phyloP scores from a whole-genome alignment of 2,329 filamentous ascomycete species.

The Penicillium fuscoglaucum region DNA sequence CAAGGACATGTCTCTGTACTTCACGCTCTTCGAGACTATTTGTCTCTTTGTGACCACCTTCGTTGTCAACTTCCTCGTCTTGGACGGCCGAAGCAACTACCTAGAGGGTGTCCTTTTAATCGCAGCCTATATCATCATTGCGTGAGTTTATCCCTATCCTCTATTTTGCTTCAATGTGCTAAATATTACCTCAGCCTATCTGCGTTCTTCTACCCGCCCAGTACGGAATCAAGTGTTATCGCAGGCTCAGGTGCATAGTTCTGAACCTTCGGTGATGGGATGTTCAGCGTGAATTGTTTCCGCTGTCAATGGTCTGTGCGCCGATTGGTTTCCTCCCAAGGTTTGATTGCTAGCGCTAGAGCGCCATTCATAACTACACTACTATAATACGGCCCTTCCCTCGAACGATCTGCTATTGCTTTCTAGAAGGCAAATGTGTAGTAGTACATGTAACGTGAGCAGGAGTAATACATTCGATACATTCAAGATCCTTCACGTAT shows the following conservation, averaged over 20 bases:
- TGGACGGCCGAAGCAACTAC: conserved; percentile 81
- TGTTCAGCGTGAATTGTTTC: not conserved
- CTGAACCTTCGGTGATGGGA: not conserved
- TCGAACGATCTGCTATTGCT: not conserved
- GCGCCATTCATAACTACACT: not conserved
- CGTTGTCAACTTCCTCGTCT: conserved; percentile 81
- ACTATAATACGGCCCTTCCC: not conserved
- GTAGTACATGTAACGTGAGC: too few species aligned
- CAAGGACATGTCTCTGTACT: conserved; percentile 66
- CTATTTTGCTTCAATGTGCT: not conserved
- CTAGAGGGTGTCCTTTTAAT: conserved; percentile 75
- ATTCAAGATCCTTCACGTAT: not conserved
- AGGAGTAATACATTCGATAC: not conserved
- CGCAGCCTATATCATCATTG: conserved; percentile 78
- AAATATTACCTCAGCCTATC: conserved; percentile 42
- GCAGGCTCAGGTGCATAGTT: conserved; percentile 19
- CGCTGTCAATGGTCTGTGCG: not conserved
- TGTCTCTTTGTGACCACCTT: conserved; percentile 81
- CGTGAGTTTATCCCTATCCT: conserved; percentile 39
- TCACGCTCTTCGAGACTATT: conserved; percentile 63
- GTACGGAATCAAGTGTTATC: conserved; percentile 30
- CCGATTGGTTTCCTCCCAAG: not conserved
- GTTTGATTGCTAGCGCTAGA: not conserved
- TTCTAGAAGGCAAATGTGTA: not conserved
- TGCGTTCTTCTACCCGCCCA: conserved; percentile 41